Evolutionary conservation across 495 filamentous ascomycete species (phyloP).

Genomic region (Penicillium canescens): DNA sequence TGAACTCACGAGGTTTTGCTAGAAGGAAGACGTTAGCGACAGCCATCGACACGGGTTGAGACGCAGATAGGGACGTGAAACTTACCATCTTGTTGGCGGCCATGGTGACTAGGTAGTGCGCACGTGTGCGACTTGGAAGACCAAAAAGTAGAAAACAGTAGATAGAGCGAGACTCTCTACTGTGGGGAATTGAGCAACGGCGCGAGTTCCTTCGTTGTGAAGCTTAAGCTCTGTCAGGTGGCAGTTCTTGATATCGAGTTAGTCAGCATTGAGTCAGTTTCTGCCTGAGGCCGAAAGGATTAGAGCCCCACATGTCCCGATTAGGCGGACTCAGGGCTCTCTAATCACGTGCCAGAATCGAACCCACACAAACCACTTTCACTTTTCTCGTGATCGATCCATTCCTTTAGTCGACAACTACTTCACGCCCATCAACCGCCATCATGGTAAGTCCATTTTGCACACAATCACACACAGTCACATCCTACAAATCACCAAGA

Average conservation of each 20-base stretch:
- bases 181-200: conserved; percentile 14
- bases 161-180: conserved; percentile 26
- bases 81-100: conserved; percentile 96
- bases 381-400: conserved; percentile 34
- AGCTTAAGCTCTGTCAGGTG: conserved; percentile 26
- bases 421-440: conserved; percentile 45
- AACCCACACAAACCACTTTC: conserved; percentile 48
- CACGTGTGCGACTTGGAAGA: conserved; percentile 67
- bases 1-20: conserved; percentile 93
- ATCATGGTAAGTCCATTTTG: conserved; percentile 46
- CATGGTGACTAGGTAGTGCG: conserved; percentile 63
- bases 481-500: conserved; percentile 3
- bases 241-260: conserved; percentile 24
- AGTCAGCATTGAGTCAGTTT: conserved; percentile 13
- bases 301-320: too few species aligned
- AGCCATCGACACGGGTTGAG: conserved; percentile 53
- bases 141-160: conserved; percentile 51
- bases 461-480: conserved; percentile 1
- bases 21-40: conserved; percentile 65
- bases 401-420: conserved; percentile 47
- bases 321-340: conserved; percentile 6
- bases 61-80: conserved; percentile 30
- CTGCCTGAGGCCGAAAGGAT: background rate
- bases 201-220: conserved; percentile 17
- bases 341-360: conserved; percentile 25